These are phyloP conservation scores for Nevesoporus exiguus DNA, from an alignment of 768 basidiomycete genomes.

Conservation along the genomic window DNA sequence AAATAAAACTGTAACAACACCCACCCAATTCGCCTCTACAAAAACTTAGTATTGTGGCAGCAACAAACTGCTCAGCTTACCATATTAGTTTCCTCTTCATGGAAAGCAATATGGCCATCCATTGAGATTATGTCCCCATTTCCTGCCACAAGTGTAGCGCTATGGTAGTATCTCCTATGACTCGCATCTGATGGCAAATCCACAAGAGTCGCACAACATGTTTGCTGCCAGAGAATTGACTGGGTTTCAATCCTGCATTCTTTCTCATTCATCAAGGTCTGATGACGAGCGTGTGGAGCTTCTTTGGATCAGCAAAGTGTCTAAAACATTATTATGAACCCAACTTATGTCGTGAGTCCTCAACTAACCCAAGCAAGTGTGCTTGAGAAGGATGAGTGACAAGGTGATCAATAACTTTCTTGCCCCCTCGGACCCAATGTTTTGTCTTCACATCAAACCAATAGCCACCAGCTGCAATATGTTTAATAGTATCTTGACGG, in stretches of 20 bases:
- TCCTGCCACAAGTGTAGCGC: neutral
- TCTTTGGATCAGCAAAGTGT: too few species aligned
- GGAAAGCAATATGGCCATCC: neutral
- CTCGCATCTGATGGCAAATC: neutral
- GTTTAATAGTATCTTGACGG: neutral
- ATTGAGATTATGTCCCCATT: neutral
- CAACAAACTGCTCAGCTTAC: too few species aligned
- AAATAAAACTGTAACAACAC: too few species aligned
- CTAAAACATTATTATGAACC: too few species aligned
- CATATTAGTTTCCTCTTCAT: too few species aligned
- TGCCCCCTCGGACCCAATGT: neutral
- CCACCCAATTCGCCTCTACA: neutral
- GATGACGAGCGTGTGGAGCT: too few species aligned
- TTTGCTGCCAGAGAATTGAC: too few species aligned
- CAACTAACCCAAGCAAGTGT: neutral
- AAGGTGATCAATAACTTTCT: neutral
- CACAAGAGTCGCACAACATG: too few species aligned
- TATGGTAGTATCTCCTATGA: neutral
- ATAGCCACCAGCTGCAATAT: neutral
- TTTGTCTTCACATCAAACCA: neutral
- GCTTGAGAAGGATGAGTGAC: neutral
- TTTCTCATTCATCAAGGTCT: too few species aligned
- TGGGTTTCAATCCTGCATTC: too few species aligned
- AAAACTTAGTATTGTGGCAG: too few species aligned
- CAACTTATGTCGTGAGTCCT: too few species aligned